Evolutionary conservation across 179 eudicot genomes (phyloP).

Genomic region (Beta macrorhiza): DNA sequence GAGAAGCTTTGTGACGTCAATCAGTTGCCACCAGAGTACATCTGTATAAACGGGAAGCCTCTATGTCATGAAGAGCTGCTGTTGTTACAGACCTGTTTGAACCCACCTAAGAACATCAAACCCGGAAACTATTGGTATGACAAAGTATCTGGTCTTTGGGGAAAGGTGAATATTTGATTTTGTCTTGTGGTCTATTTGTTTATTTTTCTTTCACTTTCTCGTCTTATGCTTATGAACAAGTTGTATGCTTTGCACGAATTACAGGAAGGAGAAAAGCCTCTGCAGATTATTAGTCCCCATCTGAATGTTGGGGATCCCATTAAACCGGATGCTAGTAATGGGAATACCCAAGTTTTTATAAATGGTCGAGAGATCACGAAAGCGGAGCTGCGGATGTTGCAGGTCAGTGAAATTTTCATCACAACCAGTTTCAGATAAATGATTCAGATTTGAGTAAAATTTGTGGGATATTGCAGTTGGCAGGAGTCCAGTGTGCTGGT

Average conservation of each 20-base stretch:
- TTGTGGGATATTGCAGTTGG: constrained; percentile 55
- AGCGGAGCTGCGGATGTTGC: constrained; percentile 90
- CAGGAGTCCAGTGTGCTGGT: constrained; percentile 99
- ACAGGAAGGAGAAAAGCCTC: constrained; percentile 97
- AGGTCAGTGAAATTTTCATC: constrained; percentile 45
- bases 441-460: constrained; percentile 1
- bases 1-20: constrained; percentile 88
- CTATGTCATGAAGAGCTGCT: constrained; percentile 79
- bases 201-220: constrained; percentile 11
- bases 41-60: constrained; percentile 79
- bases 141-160: constrained; percentile 99
- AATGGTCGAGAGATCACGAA: constrained; percentile 99
- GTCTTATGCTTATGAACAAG: constrained; percentile 17
- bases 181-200: constrained; percentile 7
- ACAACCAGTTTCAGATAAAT: not conserved
- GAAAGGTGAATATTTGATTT: constrained; percentile 63
- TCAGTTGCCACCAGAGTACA: constrained; percentile 86
- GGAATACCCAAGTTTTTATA: constrained; percentile 88
- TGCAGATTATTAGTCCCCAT: constrained; percentile 82
- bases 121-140: constrained; percentile 98
- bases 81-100: constrained; percentile 68
- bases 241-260: constrained; percentile 17
- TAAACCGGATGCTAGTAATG: constrained; percentile 79
- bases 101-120: constrained; percentile 87
- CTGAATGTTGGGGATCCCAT: constrained; percentile 87